These are phyloP conservation scores for Lentinula boryana DNA, from an alignment of 768 basidiomycete species.

Conservation along the genomic window DNA sequence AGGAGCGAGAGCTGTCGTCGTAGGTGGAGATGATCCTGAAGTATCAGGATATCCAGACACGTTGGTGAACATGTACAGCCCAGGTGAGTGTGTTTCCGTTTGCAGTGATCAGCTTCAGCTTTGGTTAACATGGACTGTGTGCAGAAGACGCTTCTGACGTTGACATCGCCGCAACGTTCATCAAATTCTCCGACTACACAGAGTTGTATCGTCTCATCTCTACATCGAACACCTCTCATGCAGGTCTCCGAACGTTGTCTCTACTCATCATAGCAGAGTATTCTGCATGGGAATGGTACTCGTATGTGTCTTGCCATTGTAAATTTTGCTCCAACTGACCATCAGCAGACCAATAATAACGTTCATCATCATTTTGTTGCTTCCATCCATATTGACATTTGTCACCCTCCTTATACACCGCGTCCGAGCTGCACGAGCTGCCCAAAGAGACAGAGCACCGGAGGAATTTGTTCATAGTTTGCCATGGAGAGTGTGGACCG, in stretches of 20 bases:
- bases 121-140: background rate
- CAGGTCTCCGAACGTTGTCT: conserved; percentile 69
- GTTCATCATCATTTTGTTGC: conserved; percentile 80
- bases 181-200: conserved; percentile 77
- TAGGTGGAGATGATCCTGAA: conserved; percentile 76
- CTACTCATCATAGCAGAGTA: conserved; percentile 74
- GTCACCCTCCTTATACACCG: conserved; percentile 87
- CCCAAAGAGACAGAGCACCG: conserved; percentile 78
- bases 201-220: conserved; percentile 64
- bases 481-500: conserved; percentile 82
- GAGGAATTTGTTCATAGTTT: conserved; percentile 72
- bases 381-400: conserved; percentile 87
- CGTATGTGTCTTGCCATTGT: conserved; percentile 40
- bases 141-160: conserved; percentile 84
- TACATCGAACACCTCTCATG: conserved; percentile 73
- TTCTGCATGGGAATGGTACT: conserved; percentile 90
- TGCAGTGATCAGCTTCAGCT: background rate
- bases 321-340: background rate
- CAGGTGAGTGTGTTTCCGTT: conserved; percentile 43
- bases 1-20: conserved; percentile 86
- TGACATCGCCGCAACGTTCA: conserved; percentile 79
- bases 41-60: conserved; percentile 59
- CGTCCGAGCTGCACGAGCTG: conserved; percentile 75
- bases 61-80: conserved; percentile 89
- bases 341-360: conserved; percentile 69